Percentiles rank a stretch among this genome's conserved stretches.
phyloP scores from a whole-genome alignment of 441 rosid genomes.

The Gossypium schwendimanii region DNA sequence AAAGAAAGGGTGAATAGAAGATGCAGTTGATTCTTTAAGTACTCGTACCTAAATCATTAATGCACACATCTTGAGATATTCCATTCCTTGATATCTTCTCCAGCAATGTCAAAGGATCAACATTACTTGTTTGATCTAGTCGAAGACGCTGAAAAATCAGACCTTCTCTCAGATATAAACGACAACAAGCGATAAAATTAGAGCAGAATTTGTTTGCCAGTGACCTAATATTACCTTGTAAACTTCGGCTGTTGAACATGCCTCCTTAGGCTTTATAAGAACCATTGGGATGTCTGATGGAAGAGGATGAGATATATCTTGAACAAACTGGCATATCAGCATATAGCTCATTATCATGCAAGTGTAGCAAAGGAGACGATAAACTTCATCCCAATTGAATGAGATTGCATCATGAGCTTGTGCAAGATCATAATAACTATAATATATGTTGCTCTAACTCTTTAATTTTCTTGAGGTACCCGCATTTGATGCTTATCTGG shows the following conservation, averaged over 20 bases:
- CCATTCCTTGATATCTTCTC: slow-evolving; percentile 67
- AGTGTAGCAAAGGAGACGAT: not conserved
- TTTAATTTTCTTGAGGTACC: not conserved
- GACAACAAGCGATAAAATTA: not conserved
- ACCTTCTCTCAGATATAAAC: slow-evolving; percentile 7
- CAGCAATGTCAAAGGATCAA: slow-evolving; percentile 64
- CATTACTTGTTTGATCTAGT: slow-evolving; percentile 60
- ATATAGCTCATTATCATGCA: slow-evolving; percentile 11
- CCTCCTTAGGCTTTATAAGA: slow-evolving; percentile 79
- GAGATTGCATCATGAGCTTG: not conserved
- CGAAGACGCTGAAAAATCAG: slow-evolving; percentile 47
- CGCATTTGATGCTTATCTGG: not conserved
- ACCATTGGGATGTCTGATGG: slow-evolving; percentile 51
- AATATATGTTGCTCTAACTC: not conserved
- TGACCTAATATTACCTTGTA: slow-evolving; percentile 52
- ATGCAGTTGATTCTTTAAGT: slow-evolving; percentile 5
- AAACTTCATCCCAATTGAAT: slow-evolving; percentile 1
- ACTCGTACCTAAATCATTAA: slow-evolving; percentile 81
- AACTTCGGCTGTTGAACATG: slow-evolving; percentile 90
- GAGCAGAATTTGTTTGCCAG: not conserved
- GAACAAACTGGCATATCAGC: slow-evolving; percentile 50
- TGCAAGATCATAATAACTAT: not conserved
- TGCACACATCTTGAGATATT: slow-evolving; percentile 75
- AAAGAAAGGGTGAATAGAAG: not conserved
- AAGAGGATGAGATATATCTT: slow-evolving; percentile 71